These are phyloP conservation scores for Syzygium grande DNA, from an alignment of 345 rosid species.

Conservation along the genomic window DNA sequence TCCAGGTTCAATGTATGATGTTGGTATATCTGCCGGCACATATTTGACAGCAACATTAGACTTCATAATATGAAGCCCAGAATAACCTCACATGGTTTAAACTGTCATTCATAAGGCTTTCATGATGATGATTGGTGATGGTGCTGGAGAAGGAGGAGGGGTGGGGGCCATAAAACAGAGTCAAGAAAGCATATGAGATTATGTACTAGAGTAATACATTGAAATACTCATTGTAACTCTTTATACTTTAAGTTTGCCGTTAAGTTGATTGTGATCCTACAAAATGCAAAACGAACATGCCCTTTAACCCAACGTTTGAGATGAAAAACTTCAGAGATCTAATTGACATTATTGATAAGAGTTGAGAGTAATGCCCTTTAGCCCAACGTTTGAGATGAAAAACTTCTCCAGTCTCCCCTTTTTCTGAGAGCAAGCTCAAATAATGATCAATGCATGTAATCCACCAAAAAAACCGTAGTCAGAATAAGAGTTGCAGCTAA, in stretches of 20 bases:
- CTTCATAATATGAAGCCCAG: neutral
- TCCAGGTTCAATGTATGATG: neutral
- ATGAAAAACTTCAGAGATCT: neutral
- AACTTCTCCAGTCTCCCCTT: neutral
- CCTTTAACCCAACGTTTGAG: too few species aligned
- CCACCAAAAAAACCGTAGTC: neutral
- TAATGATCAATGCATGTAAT: neutral
- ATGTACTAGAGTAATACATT: neutral
- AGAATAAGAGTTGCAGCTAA: neutral
- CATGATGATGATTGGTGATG: neutral
- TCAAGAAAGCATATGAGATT: neutral
- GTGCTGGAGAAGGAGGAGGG: neutral
- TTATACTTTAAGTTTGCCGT: neutral
- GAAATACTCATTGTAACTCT: neutral
- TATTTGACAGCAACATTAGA: neutral
- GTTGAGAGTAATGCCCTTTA: neutral
- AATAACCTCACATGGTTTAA: neutral
- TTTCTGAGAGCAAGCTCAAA: neutral
- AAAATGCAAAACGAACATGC: neutral
- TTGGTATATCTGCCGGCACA: neutral
- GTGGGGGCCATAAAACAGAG: neutral
- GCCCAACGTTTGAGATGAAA: neutral
- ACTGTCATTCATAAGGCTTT: neutral
- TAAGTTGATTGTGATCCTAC: neutral
- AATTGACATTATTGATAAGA: neutral